Conservation (phyloP, 73 alveolate species). For the Symbiodinium natans region DNA sequence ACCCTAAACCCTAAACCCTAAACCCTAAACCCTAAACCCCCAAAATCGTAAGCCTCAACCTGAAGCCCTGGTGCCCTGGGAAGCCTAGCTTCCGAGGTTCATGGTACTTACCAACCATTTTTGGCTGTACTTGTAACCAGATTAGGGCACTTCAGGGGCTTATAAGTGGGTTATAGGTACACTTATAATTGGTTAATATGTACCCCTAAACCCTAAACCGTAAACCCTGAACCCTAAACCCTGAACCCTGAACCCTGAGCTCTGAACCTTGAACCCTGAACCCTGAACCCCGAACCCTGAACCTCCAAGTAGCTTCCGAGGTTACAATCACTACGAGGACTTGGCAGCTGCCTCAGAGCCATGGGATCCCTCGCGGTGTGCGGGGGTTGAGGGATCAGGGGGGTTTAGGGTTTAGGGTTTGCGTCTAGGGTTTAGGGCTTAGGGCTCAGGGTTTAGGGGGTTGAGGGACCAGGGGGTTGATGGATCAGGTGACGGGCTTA, state of each 20-base stretch:
- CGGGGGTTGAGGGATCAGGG: background rate
- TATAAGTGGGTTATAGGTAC: background rate
- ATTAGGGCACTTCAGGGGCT: no score
- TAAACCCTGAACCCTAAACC: background rate
- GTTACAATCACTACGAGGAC: constrained; percentile 89
- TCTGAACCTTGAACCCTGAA: background rate
- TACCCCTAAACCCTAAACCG: background rate
- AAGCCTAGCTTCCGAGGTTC: background rate
- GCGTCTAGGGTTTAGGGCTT: background rate
- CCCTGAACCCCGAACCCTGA: background rate
- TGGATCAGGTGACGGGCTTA: no score
- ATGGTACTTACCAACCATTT: background rate
- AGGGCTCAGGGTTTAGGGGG: background rate
- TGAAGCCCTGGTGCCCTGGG: no score
- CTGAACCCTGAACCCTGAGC: background rate
- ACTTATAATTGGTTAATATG: no score
- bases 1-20: background rate
- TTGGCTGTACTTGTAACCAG: no score
- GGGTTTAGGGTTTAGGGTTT: background rate
- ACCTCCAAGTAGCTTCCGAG: background rate
- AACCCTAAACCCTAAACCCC: background rate
- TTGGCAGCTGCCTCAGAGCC: background rate
- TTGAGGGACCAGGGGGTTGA: background rate
- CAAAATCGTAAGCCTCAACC: background rate
- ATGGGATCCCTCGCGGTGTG: background rate